A percentile compares a stretch with the other conserved stretches of the same genome.
Conservation (phyloP, 352 stramenopile genomes). For the Globisporangium spinosum region DNA sequence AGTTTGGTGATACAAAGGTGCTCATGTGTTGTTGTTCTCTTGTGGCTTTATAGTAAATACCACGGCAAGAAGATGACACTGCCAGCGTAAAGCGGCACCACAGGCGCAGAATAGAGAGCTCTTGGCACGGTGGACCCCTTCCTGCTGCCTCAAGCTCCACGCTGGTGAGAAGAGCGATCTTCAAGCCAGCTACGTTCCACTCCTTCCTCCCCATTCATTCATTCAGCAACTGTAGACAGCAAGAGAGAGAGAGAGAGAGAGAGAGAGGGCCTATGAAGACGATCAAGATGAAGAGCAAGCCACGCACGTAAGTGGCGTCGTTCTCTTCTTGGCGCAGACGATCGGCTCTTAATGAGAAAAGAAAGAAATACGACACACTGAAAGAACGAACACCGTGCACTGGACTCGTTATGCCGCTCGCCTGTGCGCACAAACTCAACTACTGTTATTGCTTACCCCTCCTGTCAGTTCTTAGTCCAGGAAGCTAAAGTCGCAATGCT, state of each 20-base stretch:
- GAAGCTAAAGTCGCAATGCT: slow-evolving; percentile 83
- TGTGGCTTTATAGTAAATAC: slow-evolving; percentile 63
- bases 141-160: not conserved
- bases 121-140: not conserved
- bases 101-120: slow-evolving; percentile 10
- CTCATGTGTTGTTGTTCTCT: slow-evolving; percentile 4
- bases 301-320: not conserved
- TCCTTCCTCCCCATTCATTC: slow-evolving; percentile 1
- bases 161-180: not conserved
- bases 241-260: slow-evolving; percentile 12
- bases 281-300: not conserved
- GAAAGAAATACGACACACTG: not conserved
- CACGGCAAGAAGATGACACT: slow-evolving; percentile 90
- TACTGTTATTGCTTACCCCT: not conserved
- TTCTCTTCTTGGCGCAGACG: not conserved
- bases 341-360: not conserved
- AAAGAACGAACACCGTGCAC: not conserved
- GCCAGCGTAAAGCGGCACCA: slow-evolving; percentile 49
- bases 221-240: slow-evolving; percentile 13
- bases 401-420: not conserved
- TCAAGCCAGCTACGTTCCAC: not conserved
- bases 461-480: slow-evolving; percentile 27
- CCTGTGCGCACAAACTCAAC: not conserved
- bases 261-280: not conserved
- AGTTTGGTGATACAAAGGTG: not conserved